Conservation (phyloP, 768 basidiomycete genomes). For the Sporobolomyces pararoseus region DNA sequence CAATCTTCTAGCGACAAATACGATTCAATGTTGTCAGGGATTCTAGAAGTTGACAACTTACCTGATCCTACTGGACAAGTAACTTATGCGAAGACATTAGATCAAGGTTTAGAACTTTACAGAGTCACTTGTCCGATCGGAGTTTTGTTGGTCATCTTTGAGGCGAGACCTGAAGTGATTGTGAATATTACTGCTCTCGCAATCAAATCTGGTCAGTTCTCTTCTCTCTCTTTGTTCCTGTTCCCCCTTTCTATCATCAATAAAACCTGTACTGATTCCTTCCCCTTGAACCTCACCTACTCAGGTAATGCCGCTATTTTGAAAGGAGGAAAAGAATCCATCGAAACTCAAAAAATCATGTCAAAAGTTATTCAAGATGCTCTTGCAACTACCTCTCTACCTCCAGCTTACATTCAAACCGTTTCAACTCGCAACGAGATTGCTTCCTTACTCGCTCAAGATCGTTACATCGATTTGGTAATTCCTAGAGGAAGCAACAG, state of each 20-base stretch:
- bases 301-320: slow-evolving; percentile 95
- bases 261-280: no score
- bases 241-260: no score
- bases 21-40: slow-evolving; percentile 87
- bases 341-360: slow-evolving; percentile 69
- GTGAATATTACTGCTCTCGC: slow-evolving; percentile 94
- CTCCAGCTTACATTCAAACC: slow-evolving; percentile 77
- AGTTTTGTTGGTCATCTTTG: slow-evolving; percentile 92
- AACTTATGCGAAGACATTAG: slow-evolving; percentile 83
- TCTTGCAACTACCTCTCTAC: slow-evolving; percentile 67
- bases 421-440: slow-evolving; percentile 90
- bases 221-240: neutral
- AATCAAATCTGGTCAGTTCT: slow-evolving; percentile 81
- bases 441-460: slow-evolving; percentile 74
- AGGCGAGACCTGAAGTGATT: slow-evolving; percentile 93
- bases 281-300: no score
- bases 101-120: slow-evolving; percentile 80
- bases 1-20: slow-evolving; percentile 70
- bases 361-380: slow-evolving; percentile 75
- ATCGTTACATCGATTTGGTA: slow-evolving; percentile 91
- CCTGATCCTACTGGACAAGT: slow-evolving; percentile 82
- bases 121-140: slow-evolving; percentile 95
- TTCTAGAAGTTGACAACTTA: slow-evolving; percentile 77
- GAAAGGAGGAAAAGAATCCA: slow-evolving; percentile 96
- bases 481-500: slow-evolving; percentile 92